These are phyloP conservation scores for Cercospora sp. DNA, from an alignment of 2,329 filamentous ascomycete species.

Conservation along the genomic window DNA sequence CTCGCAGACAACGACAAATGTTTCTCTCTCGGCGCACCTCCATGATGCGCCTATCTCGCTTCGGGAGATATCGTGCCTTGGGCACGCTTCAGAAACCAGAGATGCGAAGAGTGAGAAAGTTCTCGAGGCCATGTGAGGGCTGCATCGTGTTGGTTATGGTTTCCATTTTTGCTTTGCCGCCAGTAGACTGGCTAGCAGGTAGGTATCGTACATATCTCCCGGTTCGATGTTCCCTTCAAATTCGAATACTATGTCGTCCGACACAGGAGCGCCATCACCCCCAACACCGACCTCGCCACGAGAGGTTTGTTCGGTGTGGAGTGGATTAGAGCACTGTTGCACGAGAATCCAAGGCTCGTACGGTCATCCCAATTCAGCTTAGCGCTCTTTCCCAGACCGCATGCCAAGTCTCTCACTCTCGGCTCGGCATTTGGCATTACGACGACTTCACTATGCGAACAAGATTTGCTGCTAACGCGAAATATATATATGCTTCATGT, in stretches of 20 bases:
- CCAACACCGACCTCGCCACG: no score
- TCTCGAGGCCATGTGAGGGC: no score
- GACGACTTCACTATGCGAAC: neutral
- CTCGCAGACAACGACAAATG: no score
- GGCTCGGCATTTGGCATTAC: constrained; percentile 8
- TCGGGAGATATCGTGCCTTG: neutral
- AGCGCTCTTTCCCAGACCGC: neutral
- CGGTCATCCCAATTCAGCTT: neutral
- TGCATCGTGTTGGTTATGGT: no score
- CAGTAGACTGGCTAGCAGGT: neutral
- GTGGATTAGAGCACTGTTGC: neutral
- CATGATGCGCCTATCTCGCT: neutral
- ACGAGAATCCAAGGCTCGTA: neutral
- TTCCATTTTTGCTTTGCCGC: neutral
- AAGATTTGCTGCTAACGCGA: neutral
- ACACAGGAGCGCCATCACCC: no score
- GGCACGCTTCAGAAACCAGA: no score
- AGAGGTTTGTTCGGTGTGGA: no score
- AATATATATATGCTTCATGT: neutral
- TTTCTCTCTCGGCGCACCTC: no score
- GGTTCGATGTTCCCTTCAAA: no score
- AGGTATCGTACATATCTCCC: no score
- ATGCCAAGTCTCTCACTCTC: neutral
- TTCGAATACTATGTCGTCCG: no score
- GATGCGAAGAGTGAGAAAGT: neutral